These are phyloP conservation scores for Paecilomyces niveus DNA, from an alignment of 2,329 filamentous ascomycete genomes.

Conservation along the genomic window DNA sequence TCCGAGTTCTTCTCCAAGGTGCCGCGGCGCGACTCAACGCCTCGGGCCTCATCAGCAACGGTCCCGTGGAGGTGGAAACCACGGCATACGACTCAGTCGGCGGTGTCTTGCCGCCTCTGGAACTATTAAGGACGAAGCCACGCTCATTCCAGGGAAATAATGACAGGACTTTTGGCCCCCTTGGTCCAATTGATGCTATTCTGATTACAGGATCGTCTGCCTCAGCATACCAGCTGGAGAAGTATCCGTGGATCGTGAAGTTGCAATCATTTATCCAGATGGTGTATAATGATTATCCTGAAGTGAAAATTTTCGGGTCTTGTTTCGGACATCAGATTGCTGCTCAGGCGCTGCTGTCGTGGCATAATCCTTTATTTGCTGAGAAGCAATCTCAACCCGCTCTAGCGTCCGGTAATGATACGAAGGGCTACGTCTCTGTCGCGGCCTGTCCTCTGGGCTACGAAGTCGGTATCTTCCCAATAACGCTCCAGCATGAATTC, in stretches of 20 bases:
- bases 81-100: constrained; percentile 28
- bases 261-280: constrained; percentile 18
- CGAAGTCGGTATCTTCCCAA: constrained; percentile 23
- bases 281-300: constrained; percentile 18
- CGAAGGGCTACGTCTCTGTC: constrained; percentile 7
- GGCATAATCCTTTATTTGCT: background rate
- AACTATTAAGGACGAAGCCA: constrained; percentile 13
- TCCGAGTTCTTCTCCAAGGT: constrained; percentile 22
- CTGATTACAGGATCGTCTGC: constrained; percentile 26
- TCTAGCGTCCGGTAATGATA: background rate
- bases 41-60: constrained; percentile 2
- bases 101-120: constrained; percentile 18
- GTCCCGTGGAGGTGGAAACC: constrained; percentile 17
- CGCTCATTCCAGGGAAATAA: background rate
- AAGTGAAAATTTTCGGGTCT: constrained; percentile 26
- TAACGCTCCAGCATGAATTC: constrained; percentile 17
- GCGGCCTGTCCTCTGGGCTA: constrained; percentile 13
- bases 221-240: constrained; percentile 18
- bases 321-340: constrained; percentile 30
- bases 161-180: background rate
- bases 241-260: constrained; percentile 21
- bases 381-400: constrained; percentile 4
- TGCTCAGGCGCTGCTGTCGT: constrained; percentile 18
- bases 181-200: constrained; percentile 19
- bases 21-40: constrained; percentile 22